A percentile compares a stretch with the other conserved stretches of the same genome.
These are phyloP conservation scores for Solanum chiquidenum DNA, from an alignment of 257 asterid species.

Conservation along the genomic window DNA sequence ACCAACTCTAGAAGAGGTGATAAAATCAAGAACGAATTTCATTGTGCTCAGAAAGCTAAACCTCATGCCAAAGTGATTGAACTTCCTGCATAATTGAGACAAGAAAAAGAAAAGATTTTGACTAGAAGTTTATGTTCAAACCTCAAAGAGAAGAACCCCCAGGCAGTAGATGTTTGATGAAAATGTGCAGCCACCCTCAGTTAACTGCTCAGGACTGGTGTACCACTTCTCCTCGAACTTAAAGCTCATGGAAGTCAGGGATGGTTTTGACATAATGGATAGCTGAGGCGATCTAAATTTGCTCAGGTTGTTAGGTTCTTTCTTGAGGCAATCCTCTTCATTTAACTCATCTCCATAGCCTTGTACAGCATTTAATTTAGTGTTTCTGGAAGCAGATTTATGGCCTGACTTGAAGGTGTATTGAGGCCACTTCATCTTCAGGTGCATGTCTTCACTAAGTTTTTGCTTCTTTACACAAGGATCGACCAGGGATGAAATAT, in stretches of 20 bases:
- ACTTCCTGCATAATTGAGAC: background rate
- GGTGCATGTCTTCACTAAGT: conserved; percentile 25
- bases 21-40: background rate
- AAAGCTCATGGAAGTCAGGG: conserved; percentile 24
- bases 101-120: background rate
- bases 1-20: background rate
- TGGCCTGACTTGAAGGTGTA: conserved; percentile 38
- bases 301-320: conserved; percentile 17
- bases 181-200: conserved; percentile 39
- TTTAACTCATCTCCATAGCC: conserved; percentile 20
- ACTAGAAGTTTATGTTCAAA: conserved; percentile 25
- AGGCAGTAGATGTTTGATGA: conserved; percentile 76
- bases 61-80: background rate
- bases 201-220: conserved; percentile 63
- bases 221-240: conserved; percentile 74
- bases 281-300: conserved; percentile 16
- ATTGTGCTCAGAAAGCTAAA: background rate
- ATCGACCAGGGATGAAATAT: conserved; percentile 16
- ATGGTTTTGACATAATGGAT: conserved; percentile 23
- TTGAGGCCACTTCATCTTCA: conserved; percentile 48
- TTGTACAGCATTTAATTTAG: conserved; percentile 8
- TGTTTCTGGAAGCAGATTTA: conserved; percentile 21
- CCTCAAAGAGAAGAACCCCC: conserved; percentile 96
- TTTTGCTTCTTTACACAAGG: conserved; percentile 47
- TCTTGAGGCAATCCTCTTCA: conserved; percentile 17